Evolutionary conservation across 495 filamentous ascomycete species (phyloP).

Genomic region (Talaromyces proteolyticus): DNA sequence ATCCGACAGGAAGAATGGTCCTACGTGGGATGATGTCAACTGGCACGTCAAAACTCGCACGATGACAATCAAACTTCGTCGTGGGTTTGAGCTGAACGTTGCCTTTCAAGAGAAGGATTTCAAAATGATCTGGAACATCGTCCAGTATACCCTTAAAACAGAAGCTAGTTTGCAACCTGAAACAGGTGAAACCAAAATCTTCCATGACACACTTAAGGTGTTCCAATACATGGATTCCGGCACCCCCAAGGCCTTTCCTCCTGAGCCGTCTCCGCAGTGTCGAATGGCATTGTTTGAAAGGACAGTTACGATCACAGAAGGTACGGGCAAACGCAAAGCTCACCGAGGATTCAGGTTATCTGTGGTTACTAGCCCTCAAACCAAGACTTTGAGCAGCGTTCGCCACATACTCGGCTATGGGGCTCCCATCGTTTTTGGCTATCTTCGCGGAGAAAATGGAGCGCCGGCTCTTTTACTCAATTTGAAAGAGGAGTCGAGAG

Average conservation of each 20-base stretch:
- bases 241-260: conserved; percentile 61
- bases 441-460: conserved; percentile 61
- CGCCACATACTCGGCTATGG: conserved; percentile 56
- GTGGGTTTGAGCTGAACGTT: conserved; percentile 61
- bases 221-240: conserved; percentile 73
- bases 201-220: conserved; percentile 56
- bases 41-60: conserved; percentile 61
- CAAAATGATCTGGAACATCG: conserved; percentile 70
- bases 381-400: conserved; percentile 67
- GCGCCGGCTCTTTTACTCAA: conserved; percentile 62
- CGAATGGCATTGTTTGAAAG: conserved; percentile 68
- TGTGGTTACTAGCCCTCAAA: conserved; percentile 67
- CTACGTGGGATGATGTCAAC: conserved; percentile 71
- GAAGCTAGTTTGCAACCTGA: conserved; percentile 60
- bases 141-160: conserved; percentile 70
- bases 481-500: conserved; percentile 57
- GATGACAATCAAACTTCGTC: conserved; percentile 60
- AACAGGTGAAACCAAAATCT: conserved; percentile 58
- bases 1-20: conserved; percentile 56
- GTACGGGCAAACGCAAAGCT: conserved; percentile 57
- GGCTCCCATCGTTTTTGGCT: conserved; percentile 64
- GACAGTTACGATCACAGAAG: conserved; percentile 52
- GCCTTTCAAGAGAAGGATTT: conserved; percentile 69
- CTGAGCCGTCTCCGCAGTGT: conserved; percentile 64
- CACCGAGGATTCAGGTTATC: conserved; percentile 73